Percentiles rank a stretch among this genome's conserved stretches.
These are phyloP conservation scores for Schizonepeta tenuifolia DNA, from an alignment of 257 asterid species.

Conservation along the genomic window DNA sequence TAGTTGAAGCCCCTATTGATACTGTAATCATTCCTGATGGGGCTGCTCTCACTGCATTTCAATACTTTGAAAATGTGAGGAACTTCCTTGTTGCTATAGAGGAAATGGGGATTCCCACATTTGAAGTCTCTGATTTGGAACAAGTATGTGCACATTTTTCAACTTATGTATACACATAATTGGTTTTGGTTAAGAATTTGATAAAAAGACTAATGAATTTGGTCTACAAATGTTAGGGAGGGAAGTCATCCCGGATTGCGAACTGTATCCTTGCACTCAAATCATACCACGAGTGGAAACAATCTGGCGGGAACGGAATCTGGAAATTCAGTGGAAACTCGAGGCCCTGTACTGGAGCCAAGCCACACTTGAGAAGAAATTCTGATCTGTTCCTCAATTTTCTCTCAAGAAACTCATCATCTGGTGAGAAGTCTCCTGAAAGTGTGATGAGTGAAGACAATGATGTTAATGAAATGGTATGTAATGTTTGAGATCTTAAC, in stretches of 20 bases:
- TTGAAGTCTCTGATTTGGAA: conserved; percentile 89
- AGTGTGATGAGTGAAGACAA: conserved; percentile 42
- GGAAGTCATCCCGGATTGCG: conserved; percentile 74
- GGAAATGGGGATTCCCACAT: conserved; percentile 83
- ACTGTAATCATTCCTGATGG: conserved; percentile 69
- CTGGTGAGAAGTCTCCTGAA: conserved; percentile 55
- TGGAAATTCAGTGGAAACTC: conserved; percentile 65
- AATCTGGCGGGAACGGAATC: conserved; percentile 69
- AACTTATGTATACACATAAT: neutral
- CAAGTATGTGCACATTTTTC: conserved; percentile 46
- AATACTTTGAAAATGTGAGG: conserved; percentile 83
- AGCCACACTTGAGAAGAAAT: conserved; percentile 52
- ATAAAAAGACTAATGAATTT: neutral
- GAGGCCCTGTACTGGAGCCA: conserved; percentile 48
- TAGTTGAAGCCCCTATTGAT: conserved; percentile 73
- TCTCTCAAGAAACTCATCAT: conserved; percentile 55
- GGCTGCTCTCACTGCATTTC: conserved; percentile 81
- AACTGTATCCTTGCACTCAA: conserved; percentile 72
- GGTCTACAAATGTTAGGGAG: conserved; percentile 58
- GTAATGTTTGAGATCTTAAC: conserved; percentile 27
- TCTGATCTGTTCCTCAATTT: conserved; percentile 63
- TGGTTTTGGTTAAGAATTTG: neutral
- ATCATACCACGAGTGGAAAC: conserved; percentile 79
- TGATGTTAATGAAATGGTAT: conserved; percentile 54
- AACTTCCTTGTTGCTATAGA: conserved; percentile 76